These are phyloP conservation scores for Poronia punctata DNA, from an alignment of 495 filamentous ascomycete species.

Conservation along the genomic window DNA sequence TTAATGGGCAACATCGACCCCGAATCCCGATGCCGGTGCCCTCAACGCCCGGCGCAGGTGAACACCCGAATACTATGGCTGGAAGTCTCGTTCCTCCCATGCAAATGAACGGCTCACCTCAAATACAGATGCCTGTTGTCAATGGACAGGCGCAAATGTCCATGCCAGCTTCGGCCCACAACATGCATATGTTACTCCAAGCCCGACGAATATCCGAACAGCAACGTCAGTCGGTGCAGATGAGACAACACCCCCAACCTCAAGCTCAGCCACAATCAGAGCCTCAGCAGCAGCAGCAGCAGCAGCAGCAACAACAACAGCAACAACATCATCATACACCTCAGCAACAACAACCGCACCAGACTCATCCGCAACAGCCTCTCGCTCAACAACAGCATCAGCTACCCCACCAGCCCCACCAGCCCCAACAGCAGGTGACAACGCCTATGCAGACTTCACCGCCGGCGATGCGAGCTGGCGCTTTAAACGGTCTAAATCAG, in stretches of 20 bases:
- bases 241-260: constrained; percentile 42
- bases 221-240: constrained; percentile 48
- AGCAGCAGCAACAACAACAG: constrained; percentile 28
- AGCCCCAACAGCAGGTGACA: constrained; percentile 23
- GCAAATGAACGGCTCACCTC: constrained; percentile 63
- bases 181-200: constrained; percentile 47
- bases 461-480: constrained; percentile 34
- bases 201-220: constrained; percentile 58
- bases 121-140: constrained; percentile 59
- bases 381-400: constrained; percentile 30
- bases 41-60: constrained; percentile 33
- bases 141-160: constrained; percentile 55
- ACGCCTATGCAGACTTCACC: constrained; percentile 30
- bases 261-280: constrained; percentile 34
- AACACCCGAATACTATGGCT: constrained; percentile 34
- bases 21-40: constrained; percentile 38
- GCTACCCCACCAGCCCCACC: constrained; percentile 34
- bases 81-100: constrained; percentile 48
- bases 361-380: constrained; percentile 29
- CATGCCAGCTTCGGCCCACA: constrained; percentile 57
- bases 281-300: constrained; percentile 30
- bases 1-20: constrained; percentile 29
- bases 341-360: constrained; percentile 20
- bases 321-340: constrained; percentile 22
- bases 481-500: constrained; percentile 48